Evolutionary conservation across 192 early-diverging fungal species (phyloP), one percentile per base, ranked within the genome.

Genomic region (Podila clonocystis): DNA sequence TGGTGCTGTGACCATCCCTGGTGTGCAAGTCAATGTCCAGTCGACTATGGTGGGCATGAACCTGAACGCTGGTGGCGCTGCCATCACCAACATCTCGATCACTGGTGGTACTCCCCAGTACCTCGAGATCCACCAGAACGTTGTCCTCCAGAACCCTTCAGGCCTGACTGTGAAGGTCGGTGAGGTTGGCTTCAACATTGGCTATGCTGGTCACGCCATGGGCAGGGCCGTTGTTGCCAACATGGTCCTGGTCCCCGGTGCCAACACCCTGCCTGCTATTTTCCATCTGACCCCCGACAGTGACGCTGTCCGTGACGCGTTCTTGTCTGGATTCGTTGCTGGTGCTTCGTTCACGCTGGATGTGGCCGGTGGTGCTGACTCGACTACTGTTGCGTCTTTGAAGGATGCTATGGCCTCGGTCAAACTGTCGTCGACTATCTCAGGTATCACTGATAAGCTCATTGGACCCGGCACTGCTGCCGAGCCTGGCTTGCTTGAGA

Each of bases 21-120:
- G 86, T 22, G 75, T 92, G 30, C 64, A 78, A 11, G 89, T 91
- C 74, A 82, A 52, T 67, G 87, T 88, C 33, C 52, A 66, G 26
- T 84, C 89, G 11, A 50, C 67, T 52, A 61, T 92, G 38, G 63
- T 68, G 3, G 91, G 91, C 57, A 82, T 92, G 65, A 87, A 87
- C 67, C 72, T 92, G 31, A 85, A 86, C 71, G 83, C 74, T 11
- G 73, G 83, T 33, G 83, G 83, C 33, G 75, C 87, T 24, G 58
- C 72, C 11, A 86, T 90, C 58, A 85, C 87, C 67, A 67, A 71
- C 64, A 75, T 91, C 49, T 83, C 85, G 34, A 78, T 91, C 49
- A 74, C 70, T 22, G 90, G 87, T 58, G 91, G 91, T 36, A 85
- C 85, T 1, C 9, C 62, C 0, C 79, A 88, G 19, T 82, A 84